Percentiles rank a stretch among this genome's conserved stretches.
Evolutionary conservation across 2,329 filamentous ascomycete genomes (phyloP).

Genomic region (Hypoxylon sp.): DNA sequence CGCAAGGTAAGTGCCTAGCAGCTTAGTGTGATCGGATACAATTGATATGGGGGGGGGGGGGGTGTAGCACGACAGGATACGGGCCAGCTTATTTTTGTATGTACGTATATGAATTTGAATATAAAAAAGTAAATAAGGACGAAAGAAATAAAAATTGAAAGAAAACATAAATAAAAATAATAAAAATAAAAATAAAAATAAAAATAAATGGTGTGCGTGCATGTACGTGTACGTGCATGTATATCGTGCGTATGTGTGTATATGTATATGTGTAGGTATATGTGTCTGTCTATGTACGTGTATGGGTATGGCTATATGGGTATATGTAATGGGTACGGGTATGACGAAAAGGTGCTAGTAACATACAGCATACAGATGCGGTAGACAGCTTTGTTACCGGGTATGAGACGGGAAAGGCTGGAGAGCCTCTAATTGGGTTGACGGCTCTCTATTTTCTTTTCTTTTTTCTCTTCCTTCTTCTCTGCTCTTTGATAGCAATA

Average conservation of each 20-base stretch:
- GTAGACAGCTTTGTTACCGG: constrained; percentile 23
- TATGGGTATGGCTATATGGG: neutral
- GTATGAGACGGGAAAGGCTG: neutral
- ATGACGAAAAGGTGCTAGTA: constrained; percentile 25
- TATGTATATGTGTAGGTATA: constrained; percentile 1
- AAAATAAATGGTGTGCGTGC: neutral
- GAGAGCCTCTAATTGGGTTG: constrained; percentile 13
- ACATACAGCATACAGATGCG: constrained; percentile 14
- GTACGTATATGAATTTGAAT: neutral
- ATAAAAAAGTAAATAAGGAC: neutral
- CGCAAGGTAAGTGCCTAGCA: too few species aligned
- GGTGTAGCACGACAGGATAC: neutral
- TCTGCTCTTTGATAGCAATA: too few species aligned
- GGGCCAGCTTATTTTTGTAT: neutral
- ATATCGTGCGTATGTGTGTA: neutral
- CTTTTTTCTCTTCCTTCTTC: neutral
- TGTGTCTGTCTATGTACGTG: neutral
- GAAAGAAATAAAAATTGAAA: too few species aligned
- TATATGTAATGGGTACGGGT: constrained; percentile 1
- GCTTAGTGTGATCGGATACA: constrained; percentile 4
- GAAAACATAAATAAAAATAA: too few species aligned
- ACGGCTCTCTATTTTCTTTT: neutral
- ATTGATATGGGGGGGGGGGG: neutral
- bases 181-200: too few species aligned
- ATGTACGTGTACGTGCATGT: neutral